These are phyloP conservation scores for Elymus sibiricus DNA, from an alignment of 176 grass and related monocot genomes.

Conservation along the genomic window DNA sequence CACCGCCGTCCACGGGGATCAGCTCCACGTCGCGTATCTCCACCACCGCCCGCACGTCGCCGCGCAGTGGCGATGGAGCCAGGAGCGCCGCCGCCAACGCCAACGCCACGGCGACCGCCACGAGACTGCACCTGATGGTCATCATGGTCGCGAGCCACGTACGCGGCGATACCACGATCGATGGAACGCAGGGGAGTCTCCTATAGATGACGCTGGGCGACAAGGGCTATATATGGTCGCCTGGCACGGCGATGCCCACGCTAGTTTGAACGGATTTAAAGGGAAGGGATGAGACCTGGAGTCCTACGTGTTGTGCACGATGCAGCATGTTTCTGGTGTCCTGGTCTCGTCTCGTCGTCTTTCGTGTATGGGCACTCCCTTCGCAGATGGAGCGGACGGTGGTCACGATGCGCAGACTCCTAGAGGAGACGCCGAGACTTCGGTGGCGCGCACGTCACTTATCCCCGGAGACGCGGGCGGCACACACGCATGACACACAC, in stretches of 20 bases:
- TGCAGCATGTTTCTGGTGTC: background rate
- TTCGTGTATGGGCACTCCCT: background rate
- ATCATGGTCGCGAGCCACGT: constrained; percentile 21
- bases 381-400: background rate
- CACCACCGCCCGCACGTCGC: background rate
- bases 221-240: background rate
- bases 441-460: background rate
- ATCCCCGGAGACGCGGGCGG: background rate
- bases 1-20: constrained; percentile 50
- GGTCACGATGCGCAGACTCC: background rate
- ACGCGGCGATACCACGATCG: background rate
- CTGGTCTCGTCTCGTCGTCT: background rate
- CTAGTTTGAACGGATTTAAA: background rate
- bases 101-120: background rate
- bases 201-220: background rate
- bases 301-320: background rate
- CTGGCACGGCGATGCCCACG: background rate
- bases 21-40: constrained; percentile 26
- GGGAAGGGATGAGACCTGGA: background rate
- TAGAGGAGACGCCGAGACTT: background rate
- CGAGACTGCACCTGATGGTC: background rate
- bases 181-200: background rate
- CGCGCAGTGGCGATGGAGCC: background rate
- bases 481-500: background rate
- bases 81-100: constrained; percentile 1